Percentiles rank a stretch among this genome's conserved stretches.
These are phyloP conservation scores for Pseudofabraea citricarpa DNA, from an alignment of 2,329 filamentous ascomycete genomes.

Conservation along the genomic window DNA sequence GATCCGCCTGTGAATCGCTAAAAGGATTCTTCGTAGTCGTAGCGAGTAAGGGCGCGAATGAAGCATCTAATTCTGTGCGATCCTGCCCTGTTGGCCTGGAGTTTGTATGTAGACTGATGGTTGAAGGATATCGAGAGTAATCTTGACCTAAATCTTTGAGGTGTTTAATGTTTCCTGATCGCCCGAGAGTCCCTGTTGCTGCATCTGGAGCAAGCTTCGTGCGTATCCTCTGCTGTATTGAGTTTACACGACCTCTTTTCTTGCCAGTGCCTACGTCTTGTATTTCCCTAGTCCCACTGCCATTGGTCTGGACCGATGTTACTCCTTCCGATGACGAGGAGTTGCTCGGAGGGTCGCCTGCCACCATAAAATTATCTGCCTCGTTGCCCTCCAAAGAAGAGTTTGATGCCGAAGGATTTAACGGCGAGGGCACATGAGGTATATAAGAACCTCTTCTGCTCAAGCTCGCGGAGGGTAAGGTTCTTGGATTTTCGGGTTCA, in stretches of 20 bases:
- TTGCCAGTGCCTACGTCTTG: slow-evolving; percentile 7
- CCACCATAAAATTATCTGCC: slow-evolving; percentile 6
- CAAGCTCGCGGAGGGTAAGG: slow-evolving; percentile 6
- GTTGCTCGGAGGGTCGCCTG: slow-evolving; percentile 7
- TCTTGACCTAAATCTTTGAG: slow-evolving; percentile 23
- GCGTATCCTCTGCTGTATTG: slow-evolving; percentile 14
- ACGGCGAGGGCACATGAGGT: slow-evolving; percentile 25
- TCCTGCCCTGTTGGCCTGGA: slow-evolving; percentile 1
- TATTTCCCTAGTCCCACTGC: slow-evolving; percentile 1
- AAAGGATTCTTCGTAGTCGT: slow-evolving; percentile 15
- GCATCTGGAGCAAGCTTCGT: slow-evolving; percentile 15
- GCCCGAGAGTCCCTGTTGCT: neutral
- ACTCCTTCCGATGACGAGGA: slow-evolving; percentile 15
- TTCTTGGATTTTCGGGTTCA: slow-evolving; percentile 4
- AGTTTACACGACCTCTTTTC: slow-evolving; percentile 6
- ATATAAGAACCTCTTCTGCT: slow-evolving; percentile 19
- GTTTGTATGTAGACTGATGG: slow-evolving; percentile 2
- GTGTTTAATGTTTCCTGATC: slow-evolving; percentile 13
- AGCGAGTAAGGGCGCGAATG: slow-evolving; percentile 8
- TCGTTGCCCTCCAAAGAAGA: slow-evolving; percentile 10
- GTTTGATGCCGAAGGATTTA: slow-evolving; percentile 20
- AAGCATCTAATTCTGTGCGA: neutral
- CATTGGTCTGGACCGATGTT: slow-evolving; percentile 8
- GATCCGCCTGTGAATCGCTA: slow-evolving; percentile 21
- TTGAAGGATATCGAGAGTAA: slow-evolving; percentile 26